Evolutionary conservation across 352 stramenopile species (phyloP).

Genomic region (Phytophthora chlamydospora): DNA sequence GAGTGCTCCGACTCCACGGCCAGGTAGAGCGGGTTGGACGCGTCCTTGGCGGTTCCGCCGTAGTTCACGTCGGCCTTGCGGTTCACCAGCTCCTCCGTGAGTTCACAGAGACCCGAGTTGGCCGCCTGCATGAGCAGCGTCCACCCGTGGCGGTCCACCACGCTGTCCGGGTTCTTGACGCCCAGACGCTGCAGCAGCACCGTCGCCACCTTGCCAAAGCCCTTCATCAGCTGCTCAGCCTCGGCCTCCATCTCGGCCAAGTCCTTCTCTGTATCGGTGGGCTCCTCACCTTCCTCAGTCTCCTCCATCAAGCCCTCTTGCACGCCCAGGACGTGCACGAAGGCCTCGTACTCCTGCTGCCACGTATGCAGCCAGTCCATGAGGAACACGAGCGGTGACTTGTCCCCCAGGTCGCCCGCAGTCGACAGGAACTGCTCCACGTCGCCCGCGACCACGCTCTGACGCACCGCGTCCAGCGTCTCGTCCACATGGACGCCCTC

Average conservation of each 20-base stretch:
- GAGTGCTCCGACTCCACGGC: slow-evolving; percentile 80
- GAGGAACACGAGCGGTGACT: slow-evolving; percentile 65
- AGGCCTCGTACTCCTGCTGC: slow-evolving; percentile 88
- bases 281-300: slow-evolving; percentile 32
- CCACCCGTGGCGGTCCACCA: slow-evolving; percentile 81
- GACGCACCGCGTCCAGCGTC: slow-evolving; percentile 60
- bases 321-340: slow-evolving; percentile 70
- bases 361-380: slow-evolving; percentile 90
- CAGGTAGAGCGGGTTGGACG: slow-evolving; percentile 71
- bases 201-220: slow-evolving; percentile 62
- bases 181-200: slow-evolving; percentile 55
- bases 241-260: slow-evolving; percentile 78
- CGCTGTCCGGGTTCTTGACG: slow-evolving; percentile 44
- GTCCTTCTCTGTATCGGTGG: slow-evolving; percentile 53
- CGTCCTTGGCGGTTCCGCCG: slow-evolving; percentile 49
- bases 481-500: slow-evolving; percentile 42
- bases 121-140: slow-evolving; percentile 87
- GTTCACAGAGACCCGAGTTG: slow-evolving; percentile 68
- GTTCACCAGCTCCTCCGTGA: slow-evolving; percentile 61
- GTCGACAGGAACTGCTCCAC: slow-evolving; percentile 51
- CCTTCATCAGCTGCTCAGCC: slow-evolving; percentile 65
- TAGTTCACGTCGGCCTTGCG: slow-evolving; percentile 69
- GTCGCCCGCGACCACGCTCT: slow-evolving; percentile 62
- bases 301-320: slow-evolving; percentile 68
- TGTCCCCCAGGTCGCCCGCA: slow-evolving; percentile 29